These are phyloP conservation scores for Globisporangium recalcitrans DNA, from an alignment of 352 stramenopile species.

Conservation along the genomic window DNA sequence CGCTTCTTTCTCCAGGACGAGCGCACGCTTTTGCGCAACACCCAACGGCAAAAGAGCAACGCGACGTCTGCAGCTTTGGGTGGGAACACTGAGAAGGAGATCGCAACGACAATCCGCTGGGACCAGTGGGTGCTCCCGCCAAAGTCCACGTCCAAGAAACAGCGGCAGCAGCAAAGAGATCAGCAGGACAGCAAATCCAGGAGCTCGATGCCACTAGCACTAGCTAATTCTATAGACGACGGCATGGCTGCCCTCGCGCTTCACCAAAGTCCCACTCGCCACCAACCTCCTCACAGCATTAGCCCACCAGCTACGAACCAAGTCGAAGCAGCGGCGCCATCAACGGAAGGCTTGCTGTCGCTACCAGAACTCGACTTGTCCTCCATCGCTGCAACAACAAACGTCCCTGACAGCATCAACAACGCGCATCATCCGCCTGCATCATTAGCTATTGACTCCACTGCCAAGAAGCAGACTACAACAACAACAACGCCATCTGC, in stretches of 20 bases:
- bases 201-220: not conserved
- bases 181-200: not conserved
- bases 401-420: not conserved
- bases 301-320: not conserved
- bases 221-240: not conserved
- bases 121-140: constrained; percentile 33
- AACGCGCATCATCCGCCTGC: not conserved
- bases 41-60: not conserved
- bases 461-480: not conserved
- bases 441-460: not conserved
- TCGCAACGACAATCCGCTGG: constrained; percentile 19
- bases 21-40: not conserved
- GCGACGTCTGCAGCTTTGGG: not conserved
- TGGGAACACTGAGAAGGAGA: constrained; percentile 1
- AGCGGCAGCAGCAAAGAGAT: not conserved
- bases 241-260: not conserved
- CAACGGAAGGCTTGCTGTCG: not conserved
- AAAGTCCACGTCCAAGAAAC: constrained; percentile 14
- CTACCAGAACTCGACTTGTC: constrained; percentile 1
- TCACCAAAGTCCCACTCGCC: not conserved
- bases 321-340: not conserved
- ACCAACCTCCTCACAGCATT: too few relatives aligned
- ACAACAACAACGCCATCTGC: not conserved
- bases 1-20: constrained; percentile 45
- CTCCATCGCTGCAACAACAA: not conserved